Evolutionary conservation across 305 asterid genomes (phyloP), one percentile per base, ranked within the genome.

Genomic region (Fraxinus paxiana): DNA sequence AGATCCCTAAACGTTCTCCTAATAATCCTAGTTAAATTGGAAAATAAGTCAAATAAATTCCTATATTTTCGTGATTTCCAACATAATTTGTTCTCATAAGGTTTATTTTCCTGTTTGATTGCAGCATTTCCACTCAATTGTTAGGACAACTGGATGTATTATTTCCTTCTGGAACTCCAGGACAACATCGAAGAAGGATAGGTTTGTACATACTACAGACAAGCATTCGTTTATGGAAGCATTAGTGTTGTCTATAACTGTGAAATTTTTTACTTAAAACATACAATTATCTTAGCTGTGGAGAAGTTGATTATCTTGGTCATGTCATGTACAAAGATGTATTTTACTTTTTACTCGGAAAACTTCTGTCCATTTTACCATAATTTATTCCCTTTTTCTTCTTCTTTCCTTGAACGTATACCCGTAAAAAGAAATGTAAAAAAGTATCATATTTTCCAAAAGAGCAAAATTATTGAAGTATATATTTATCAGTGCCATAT

Each of bases 151-250:
- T 96, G 77, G 99, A 96, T 86, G 91, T 93, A 35, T 63, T 94
- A 74, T 75, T 92, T 79, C 97, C 98, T 74, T 78, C 95, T 83
- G 99, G 94, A 81, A 87, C 93, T 81, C 91, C 87, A 43, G 97
- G 96, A 73, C 98, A 92, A 85, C 97, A 91, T 15, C 92, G 98
- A 74, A 89, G 97, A 93, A 89, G 91, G 89, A 87, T 89, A 84
- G 99, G 99, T 96, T 82, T 81, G 97, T 88, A 38, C 34, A 12
- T 35, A 18, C 72, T 56, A 67, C 38, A 51, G 81, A 77, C 65
- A 75, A 77, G 20, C 59, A 9, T 59, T 46, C 33, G n/a, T 22
- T 31, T 17, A 24, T 61, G 70, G 59, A 51, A 61, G 15, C 34
- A 24, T 13, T 67, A 43, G 18, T 34, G 75, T 51, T 48, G 61